Evolutionary conservation across 179 eudicot genomes (phyloP).

Genomic region (Camellia oleifera): DNA sequence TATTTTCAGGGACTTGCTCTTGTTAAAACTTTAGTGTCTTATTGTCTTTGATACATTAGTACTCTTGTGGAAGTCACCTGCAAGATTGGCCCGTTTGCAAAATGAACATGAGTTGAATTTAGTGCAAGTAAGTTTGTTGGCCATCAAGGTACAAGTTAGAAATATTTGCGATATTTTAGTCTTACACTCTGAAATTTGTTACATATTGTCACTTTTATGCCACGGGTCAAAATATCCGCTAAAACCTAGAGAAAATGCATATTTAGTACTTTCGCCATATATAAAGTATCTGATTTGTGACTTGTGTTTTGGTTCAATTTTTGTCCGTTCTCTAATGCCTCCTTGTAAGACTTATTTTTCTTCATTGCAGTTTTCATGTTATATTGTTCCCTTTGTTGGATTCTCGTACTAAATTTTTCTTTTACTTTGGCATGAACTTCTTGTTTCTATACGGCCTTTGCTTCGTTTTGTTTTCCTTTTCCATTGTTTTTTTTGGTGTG

Average conservation of each 20-base stretch:
- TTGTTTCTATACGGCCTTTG: not conserved
- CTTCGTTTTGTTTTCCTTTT: not conserved
- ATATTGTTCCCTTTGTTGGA: not conserved
- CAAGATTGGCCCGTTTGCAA: constrained; percentile 56
- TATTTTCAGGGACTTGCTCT: too few relatives aligned
- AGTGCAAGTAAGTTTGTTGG: constrained; percentile 62
- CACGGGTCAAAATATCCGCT: not conserved
- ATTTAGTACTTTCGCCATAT: not conserved
- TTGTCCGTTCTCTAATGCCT: not conserved
- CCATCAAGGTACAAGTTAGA: not conserved
- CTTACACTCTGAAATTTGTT: too few relatives aligned
- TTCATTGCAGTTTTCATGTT: not conserved
- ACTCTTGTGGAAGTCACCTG: too few relatives aligned
- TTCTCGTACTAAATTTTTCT: not conserved
- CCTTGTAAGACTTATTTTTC: not conserved
- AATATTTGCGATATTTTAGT: too few relatives aligned
- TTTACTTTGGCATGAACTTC: not conserved
- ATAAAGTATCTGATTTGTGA: not conserved
- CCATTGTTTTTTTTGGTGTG: too few relatives aligned
- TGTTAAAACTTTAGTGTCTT: too few relatives aligned
- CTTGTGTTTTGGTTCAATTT: not conserved
- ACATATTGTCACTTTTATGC: not conserved
- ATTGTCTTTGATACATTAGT: too few relatives aligned
- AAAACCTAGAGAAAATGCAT: not conserved
- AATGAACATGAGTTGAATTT: constrained; percentile 92